phyloP scores from a whole-genome alignment of 768 basidiomycete genomes.

The Macrolepiota fuliginosa region DNA sequence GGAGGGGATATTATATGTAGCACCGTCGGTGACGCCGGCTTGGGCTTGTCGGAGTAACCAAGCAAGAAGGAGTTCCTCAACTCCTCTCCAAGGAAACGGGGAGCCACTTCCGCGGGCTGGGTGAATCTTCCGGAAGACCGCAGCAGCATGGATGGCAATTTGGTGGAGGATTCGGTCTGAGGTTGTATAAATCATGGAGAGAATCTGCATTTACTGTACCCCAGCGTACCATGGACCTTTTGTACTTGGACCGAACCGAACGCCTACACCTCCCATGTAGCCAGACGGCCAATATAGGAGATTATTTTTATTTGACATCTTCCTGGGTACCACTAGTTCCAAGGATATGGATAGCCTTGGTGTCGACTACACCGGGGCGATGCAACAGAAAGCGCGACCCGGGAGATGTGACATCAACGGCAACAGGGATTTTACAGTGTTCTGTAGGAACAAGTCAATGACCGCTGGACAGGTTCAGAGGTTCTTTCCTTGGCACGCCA shows the following conservation, averaged over 20 bases:
- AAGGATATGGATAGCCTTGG: too few relatives aligned
- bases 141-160: too few relatives aligned
- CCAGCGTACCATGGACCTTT: not conserved
- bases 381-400: too few relatives aligned
- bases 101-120: not conserved
- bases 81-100: not conserved
- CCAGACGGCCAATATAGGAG: too few relatives aligned
- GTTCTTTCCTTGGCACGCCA: not conserved
- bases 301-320: too few relatives aligned
- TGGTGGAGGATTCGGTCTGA: not conserved
- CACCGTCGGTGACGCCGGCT: not conserved
- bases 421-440: too few relatives aligned
- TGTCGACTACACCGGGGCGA: too few relatives aligned
- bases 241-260: not conserved
- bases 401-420: too few relatives aligned
- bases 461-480: not conserved
- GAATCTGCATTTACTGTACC: not conserved
- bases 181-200: not conserved
- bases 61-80: not conserved
- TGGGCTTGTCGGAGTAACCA: not conserved
- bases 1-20: not conserved
- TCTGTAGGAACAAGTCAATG: too few relatives aligned
- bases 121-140: too few relatives aligned
- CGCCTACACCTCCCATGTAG: too few relatives aligned
- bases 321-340: too few relatives aligned